Evolutionary conservation across 192 early-diverging fungal species (phyloP), one percentile per base, ranked within the genome.

Genomic region (Phycomyces blakesleeanus): DNA sequence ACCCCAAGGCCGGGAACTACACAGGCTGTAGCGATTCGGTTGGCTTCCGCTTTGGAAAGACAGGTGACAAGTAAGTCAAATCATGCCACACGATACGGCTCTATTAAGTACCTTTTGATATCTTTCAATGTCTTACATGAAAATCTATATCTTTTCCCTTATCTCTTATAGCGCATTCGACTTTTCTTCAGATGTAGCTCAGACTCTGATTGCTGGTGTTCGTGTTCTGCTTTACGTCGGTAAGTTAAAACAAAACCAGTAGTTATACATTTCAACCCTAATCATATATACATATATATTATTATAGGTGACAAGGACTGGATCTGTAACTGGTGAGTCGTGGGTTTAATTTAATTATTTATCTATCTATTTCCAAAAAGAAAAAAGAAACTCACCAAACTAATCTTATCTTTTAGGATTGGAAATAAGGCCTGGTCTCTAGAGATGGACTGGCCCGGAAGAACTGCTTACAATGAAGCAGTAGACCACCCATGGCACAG

Each of bases 351-450:
- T 26, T 39, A 12, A 50, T 27, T 44, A 5, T 50, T n/a, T 27
- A 40, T 51, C 8, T 11, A 55, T 38, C 38, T 57, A 4, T 38
- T 21, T 22, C 34, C n/a, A 41, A 37, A 52, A 24, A 21, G 37
- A 24, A 9, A 41, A 18, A 34, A 34, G 2, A 34, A 34, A 34
- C n/a, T 34, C 29, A 34, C n/a, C n/a, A n/a, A n/a, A n/a, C n/a
- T 34, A 34, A 34, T 34, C 29, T 55, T 55, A 11, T 72, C n/a
- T 22, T 9, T 57, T 51, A 53, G 74, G 80, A 78, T 84, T 57
- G 89, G 91, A 58, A 96, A 96, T 83, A 93, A 94, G 84, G 91
- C 88, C 0, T 97, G 95, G 95, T 73, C 89, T 26, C 37, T 24
- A 24, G 39, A 53, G 16, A 16, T 66, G n/a, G 55, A 56, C 27